phyloP scores from a whole-genome alignment of 2,329 filamentous ascomycete genomes.

The Exophiala calicioides region DNA sequence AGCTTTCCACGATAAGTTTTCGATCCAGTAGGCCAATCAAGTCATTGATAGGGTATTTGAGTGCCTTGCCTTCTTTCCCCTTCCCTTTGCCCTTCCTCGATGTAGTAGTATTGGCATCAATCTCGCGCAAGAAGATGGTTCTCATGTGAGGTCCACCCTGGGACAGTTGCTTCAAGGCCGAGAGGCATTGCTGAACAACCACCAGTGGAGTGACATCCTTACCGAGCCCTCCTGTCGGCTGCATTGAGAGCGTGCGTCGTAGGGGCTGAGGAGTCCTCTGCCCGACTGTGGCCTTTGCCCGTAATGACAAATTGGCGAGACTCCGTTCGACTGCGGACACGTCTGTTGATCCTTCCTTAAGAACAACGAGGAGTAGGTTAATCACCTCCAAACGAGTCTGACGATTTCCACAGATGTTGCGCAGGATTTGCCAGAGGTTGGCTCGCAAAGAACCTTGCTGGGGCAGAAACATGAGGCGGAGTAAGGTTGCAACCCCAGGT shows the following conservation, averaged over 20 bases:
- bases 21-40: conserved; percentile 84
- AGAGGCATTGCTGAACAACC: conserved; percentile 93
- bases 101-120: conserved; percentile 74
- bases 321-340: conserved; percentile 92
- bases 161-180: conserved; percentile 79
- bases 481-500: conserved; percentile 87
- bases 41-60: conserved; percentile 89
- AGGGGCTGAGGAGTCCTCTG: conserved; percentile 80
- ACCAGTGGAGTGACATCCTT: conserved; percentile 91
- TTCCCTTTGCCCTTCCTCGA: conserved; percentile 91
- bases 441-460: conserved; percentile 83
- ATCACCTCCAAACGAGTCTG: conserved; percentile 93
- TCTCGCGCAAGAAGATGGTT: conserved; percentile 90
- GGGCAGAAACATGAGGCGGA: conserved; percentile 97
- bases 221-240: conserved; percentile 57
- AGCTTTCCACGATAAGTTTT: conserved; percentile 95
- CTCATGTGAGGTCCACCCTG: conserved; percentile 83
- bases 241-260: conserved; percentile 72
- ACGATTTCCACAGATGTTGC: conserved; percentile 93
- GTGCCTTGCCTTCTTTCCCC: conserved; percentile 76
- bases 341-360: conserved; percentile 93
- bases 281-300: conserved; percentile 76
- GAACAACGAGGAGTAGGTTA: conserved; percentile 84
- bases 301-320: conserved; percentile 88
- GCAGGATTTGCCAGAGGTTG: conserved; percentile 82